Base-by-base conservation (phyloP, 345 rosid species). In the Sonneratia alba region DNA sequence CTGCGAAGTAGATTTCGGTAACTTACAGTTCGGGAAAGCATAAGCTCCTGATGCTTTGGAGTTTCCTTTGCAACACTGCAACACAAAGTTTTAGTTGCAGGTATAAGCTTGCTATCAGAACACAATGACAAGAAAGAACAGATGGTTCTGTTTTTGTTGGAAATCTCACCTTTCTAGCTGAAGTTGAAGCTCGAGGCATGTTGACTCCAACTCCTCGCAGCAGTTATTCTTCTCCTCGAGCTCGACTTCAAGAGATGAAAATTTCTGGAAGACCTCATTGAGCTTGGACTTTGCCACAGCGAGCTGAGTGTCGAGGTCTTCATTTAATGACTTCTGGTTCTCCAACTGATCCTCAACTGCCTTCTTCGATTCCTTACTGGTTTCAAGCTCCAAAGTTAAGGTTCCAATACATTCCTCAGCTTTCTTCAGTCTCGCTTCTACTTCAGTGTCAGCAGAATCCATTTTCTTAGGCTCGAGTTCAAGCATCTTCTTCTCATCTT, bases 161-260 rank as follows among this genome's bases (percentile, higher is more conserved):
- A 34, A 43, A 36, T 32, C 10, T 57, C 76, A 94, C 98, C 99
- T 90, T 80, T 90, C 98, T 57, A 90, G 71, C 77, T 92, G 91
- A 73, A 95, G 96, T 80, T 95, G 97, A 79, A 95, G 97, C 80
- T 95, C 96, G 1, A 90, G 89, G 67, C 97, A 92, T 7, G 89
- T 90, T 15, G 88, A 89, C 84, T 95, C 97, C 48, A 92, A 80
- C 64, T 95, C 99, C 70, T 90, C 94, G 61, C 97, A 95, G 69
- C 92, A 87, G 68, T 78, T 85, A 49, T 74, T 86, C 82, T 87
- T 88, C 75, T 90, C 90, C 80, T 95, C 97, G 73, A 92, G 79
- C 43, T 92, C 99, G 67, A 88, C 86, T 83, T 95, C 97, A 78
- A 92, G 80, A 27, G 91, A 90, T 18, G 91, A 82, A 37, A 85